phyloP scores from a whole-genome alignment of 139 green algal genomes.

The Tetratostichococcus sp. region DNA sequence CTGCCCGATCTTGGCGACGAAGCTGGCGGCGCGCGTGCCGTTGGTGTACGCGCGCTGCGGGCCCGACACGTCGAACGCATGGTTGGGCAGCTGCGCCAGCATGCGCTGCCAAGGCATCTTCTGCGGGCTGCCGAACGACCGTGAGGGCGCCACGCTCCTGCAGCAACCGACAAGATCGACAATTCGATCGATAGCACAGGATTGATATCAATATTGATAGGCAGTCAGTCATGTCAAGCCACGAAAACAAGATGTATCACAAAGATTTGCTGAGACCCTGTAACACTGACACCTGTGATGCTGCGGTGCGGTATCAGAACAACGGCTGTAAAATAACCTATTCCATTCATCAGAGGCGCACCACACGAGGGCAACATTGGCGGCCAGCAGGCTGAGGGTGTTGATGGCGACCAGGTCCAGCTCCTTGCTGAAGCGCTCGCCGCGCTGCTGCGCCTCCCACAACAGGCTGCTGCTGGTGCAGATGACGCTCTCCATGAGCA shows the following conservation, averaged over 20 bases:
- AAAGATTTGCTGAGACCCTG: too few relatives aligned
- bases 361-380: constrained; percentile 86
- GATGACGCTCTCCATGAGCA: constrained; percentile 82
- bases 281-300: too few relatives aligned
- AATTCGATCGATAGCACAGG: too few relatives aligned
- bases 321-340: too few relatives aligned
- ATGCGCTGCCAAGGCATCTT: constrained; percentile 76
- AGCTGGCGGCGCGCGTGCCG: constrained; percentile 49
- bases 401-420: constrained; percentile 67
- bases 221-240: too few relatives aligned
- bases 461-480: constrained; percentile 57
- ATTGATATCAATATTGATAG: too few relatives aligned
- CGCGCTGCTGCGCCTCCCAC: constrained; percentile 74
- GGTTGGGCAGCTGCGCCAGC: constrained; percentile 67
- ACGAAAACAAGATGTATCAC: too few relatives aligned
- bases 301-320: too few relatives aligned
- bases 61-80: constrained; percentile 77
- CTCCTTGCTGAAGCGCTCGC: constrained; percentile 72
- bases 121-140: background rate
- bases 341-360: too few relatives aligned
- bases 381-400: constrained; percentile 66
- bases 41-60: constrained; percentile 76
- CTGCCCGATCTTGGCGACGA: constrained; percentile 81
- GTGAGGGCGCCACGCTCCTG: background rate
- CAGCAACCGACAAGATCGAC: background rate